Percentiles rank a stretch among this genome's conserved stretches.
Evolutionary conservation across 1,284 basidiomycete species (phyloP).

Genomic region (Papiliotrema laurentii): DNA sequence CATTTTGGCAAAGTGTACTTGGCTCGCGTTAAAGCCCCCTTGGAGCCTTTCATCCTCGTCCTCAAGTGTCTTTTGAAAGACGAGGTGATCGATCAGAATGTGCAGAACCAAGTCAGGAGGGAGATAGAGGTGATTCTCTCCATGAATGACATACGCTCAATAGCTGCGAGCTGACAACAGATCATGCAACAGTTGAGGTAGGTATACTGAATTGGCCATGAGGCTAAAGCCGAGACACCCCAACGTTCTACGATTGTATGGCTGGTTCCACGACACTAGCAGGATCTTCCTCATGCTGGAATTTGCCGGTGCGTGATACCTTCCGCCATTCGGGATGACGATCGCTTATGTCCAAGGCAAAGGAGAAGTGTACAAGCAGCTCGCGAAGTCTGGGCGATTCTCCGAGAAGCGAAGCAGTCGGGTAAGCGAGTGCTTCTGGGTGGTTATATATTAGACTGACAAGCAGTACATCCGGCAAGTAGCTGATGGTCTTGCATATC

Average conservation of each 20-base stretch:
- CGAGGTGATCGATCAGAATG: constrained; percentile 75
- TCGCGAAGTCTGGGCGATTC: constrained; percentile 65
- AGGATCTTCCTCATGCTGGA: constrained; percentile 97
- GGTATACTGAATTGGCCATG: neutral
- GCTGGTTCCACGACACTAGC: constrained; percentile 94
- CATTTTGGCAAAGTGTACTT: constrained; percentile 92
- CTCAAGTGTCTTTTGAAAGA: constrained; percentile 95
- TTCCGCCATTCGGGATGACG: too few relatives aligned
- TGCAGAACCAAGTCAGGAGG: constrained; percentile 87
- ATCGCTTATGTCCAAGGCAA: constrained; percentile 53
- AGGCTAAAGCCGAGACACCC: constrained; percentile 62
- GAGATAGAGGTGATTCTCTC: constrained; percentile 60
- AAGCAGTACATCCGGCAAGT: constrained; percentile 91
- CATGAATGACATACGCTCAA: neutral
- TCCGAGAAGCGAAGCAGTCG: constrained; percentile 72
- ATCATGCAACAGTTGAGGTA: constrained; percentile 66
- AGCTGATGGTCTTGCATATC: constrained; percentile 86
- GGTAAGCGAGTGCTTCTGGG: constrained; percentile 37
- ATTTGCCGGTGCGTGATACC: constrained; percentile 51
- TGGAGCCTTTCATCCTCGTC: constrained; percentile 71
- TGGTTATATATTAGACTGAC: neutral
- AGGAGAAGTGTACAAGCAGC: constrained; percentile 91
- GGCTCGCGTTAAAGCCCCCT: constrained; percentile 78
- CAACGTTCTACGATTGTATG: constrained; percentile 88
- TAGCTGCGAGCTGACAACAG: constrained; percentile 49